These are phyloP conservation scores for Calonectria ilicicola DNA, from an alignment of 2,329 filamentous ascomycete genomes.

Conservation along the genomic window DNA sequence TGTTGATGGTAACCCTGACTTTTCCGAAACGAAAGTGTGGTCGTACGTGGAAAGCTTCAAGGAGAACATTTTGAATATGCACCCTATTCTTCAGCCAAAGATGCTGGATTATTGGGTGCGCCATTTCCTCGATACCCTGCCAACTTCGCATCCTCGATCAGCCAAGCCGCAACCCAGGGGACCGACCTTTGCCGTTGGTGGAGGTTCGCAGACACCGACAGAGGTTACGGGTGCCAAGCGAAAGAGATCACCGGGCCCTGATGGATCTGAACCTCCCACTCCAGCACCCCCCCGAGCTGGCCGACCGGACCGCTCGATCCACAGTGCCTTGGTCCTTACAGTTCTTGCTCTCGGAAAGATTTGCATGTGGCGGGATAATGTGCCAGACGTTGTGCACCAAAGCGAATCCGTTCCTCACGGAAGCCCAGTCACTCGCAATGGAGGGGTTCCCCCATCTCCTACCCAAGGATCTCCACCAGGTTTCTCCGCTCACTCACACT, in stretches of 20 bases:
- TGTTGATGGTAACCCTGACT: slow-evolving; percentile 65
- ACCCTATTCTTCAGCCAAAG: slow-evolving; percentile 69
- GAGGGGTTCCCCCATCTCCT: slow-evolving; percentile 61
- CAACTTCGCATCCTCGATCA: slow-evolving; percentile 44
- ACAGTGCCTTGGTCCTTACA: slow-evolving; percentile 84
- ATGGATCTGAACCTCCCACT: slow-evolving; percentile 48
- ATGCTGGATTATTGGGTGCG: slow-evolving; percentile 65
- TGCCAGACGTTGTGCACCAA: slow-evolving; percentile 67
- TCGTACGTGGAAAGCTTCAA: slow-evolving; percentile 69
- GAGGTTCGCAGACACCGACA: slow-evolving; percentile 37
- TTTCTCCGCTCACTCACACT: slow-evolving; percentile 59
- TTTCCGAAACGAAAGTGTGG: slow-evolving; percentile 63
- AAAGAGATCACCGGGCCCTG: slow-evolving; percentile 64
- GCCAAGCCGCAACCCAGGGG: slow-evolving; percentile 46
- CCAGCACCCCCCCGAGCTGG: slow-evolving; percentile 53
- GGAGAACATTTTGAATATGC: slow-evolving; percentile 73
- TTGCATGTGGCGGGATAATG: slow-evolving; percentile 66
- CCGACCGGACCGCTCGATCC: slow-evolving; percentile 74
- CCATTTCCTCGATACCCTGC: slow-evolving; percentile 63
- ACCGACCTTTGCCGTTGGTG: slow-evolving; percentile 48
- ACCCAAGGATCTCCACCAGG: slow-evolving; percentile 66
- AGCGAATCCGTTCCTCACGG: slow-evolving; percentile 48
- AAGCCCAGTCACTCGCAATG: slow-evolving; percentile 60
- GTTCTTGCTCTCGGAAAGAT: slow-evolving; percentile 90
- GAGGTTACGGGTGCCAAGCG: slow-evolving; percentile 60